These are phyloP conservation scores for Rhizophagus sp. DNA, from an alignment of 192 early-diverging fungal species.

Conservation along the genomic window DNA sequence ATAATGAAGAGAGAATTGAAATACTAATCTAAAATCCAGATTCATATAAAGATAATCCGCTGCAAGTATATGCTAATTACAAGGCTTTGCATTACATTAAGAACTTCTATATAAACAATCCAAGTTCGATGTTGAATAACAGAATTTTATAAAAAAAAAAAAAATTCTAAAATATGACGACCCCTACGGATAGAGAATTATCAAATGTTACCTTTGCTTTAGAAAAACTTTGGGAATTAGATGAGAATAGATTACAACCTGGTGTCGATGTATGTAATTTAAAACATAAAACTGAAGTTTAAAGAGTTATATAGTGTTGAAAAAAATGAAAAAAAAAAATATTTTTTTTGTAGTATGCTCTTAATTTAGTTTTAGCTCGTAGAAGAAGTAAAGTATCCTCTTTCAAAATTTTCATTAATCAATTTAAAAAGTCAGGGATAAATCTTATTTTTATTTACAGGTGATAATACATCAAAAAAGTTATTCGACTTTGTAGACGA, in stretches of 20 bases:
- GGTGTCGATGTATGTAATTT: constrained; percentile 13
- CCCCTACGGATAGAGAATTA: constrained; percentile 16
- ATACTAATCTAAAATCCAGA: too few species aligned
- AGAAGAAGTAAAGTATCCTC: background rate
- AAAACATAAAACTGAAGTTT: background rate
- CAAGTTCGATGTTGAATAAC: background rate
- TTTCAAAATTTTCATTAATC: background rate
- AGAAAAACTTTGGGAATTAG: constrained; percentile 19
- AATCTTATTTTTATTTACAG: background rate
- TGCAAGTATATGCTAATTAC: too few species aligned
- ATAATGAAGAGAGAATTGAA: too few species aligned
- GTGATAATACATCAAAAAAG: background rate
- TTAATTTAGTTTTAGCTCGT: background rate
- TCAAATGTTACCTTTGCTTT: background rate
- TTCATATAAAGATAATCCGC: too few species aligned
- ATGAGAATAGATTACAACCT: constrained; percentile 23
- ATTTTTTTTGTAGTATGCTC: background rate
- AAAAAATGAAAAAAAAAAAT: background rate
- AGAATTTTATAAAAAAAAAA: background rate
- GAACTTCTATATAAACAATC: too few species aligned
- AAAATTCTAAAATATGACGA: background rate
- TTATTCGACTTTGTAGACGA: constrained; percentile 4
- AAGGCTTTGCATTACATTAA: too few species aligned
- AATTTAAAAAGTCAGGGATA: too few species aligned
- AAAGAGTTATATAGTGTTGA: background rate